These are phyloP conservation scores for Strobilomyces confusus DNA, from an alignment of 768 basidiomycete species.

Conservation along the genomic window DNA sequence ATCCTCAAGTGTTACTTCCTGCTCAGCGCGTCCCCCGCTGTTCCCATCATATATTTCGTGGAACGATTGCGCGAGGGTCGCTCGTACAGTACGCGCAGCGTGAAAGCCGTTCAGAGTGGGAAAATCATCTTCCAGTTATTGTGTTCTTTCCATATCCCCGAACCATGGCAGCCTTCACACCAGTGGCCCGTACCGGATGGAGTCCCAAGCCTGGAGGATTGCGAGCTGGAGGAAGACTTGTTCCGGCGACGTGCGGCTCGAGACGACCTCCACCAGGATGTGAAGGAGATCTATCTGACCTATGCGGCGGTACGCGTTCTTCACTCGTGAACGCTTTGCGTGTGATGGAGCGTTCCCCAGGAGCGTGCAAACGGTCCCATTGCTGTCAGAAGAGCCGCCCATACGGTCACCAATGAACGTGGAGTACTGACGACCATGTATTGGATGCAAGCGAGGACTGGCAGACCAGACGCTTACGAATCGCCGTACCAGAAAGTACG, in stretches of 20 bases:
- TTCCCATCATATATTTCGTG: constrained; percentile 75
- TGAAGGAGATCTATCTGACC: constrained; percentile 31
- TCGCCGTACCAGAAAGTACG: constrained; percentile 72
- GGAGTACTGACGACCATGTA: constrained; percentile 57
- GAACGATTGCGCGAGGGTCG: constrained; percentile 71
- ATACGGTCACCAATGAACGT: constrained; percentile 38
- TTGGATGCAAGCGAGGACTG: constrained; percentile 75
- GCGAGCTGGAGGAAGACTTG: constrained; percentile 52
- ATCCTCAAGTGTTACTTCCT: constrained; percentile 72
- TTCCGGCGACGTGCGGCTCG: constrained; percentile 26
- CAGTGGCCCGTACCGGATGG: constrained; percentile 67
- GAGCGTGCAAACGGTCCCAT: constrained; percentile 69
- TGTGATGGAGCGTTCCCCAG: constrained; percentile 39
- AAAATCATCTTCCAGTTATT: constrained; percentile 57
- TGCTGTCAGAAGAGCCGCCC: constrained; percentile 52
- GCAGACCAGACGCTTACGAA: constrained; percentile 54
- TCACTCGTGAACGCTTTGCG: constrained; percentile 13
- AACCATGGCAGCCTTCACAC: constrained; percentile 66
- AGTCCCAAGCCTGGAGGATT: constrained; percentile 53
- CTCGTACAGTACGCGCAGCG: constrained; percentile 64
- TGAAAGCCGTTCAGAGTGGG: constrained; percentile 58
- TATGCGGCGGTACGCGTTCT: constrained; percentile 24
- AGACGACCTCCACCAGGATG: constrained; percentile 31
- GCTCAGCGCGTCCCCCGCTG: constrained; percentile 64
- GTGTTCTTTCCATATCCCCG: constrained; percentile 81